These are phyloP conservation scores for Singerocomus inundabilis DNA, from an alignment of 1,284 basidiomycete species.

Conservation along the genomic window DNA sequence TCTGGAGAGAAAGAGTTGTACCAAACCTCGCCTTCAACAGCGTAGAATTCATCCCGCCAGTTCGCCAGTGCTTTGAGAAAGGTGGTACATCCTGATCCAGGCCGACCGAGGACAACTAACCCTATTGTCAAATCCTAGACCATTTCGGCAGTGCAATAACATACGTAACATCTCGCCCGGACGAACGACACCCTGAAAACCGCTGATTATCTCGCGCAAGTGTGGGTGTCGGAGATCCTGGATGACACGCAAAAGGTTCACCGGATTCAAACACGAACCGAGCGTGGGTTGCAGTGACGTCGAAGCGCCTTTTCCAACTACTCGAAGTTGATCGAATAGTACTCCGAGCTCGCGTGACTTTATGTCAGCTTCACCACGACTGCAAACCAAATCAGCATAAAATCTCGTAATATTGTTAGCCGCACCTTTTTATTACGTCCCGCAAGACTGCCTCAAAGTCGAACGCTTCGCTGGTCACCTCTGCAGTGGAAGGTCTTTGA, in stretches of 20 bases:
- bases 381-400: slow-evolving; percentile 8
- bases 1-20: slow-evolving; percentile 65
- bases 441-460: slow-evolving; percentile 34
- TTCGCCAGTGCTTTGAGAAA: slow-evolving; percentile 75
- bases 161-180: slow-evolving; percentile 63
- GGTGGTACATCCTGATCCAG: slow-evolving; percentile 71
- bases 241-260: slow-evolving; percentile 26
- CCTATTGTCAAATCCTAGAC: neutral
- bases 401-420: neutral
- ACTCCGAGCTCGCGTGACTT: slow-evolving; percentile 37
- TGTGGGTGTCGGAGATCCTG: slow-evolving; percentile 37
- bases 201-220: slow-evolving; percentile 44
- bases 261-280: slow-evolving; percentile 42
- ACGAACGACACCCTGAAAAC: slow-evolving; percentile 50
- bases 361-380: slow-evolving; percentile 29
- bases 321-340: slow-evolving; percentile 36
- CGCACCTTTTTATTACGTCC: slow-evolving; percentile 31
- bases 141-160: slow-evolving; percentile 9
- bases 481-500: neutral
- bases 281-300: slow-evolving; percentile 42
- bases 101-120: slow-evolving; percentile 62
- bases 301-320: slow-evolving; percentile 36
- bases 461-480: slow-evolving; percentile 17
- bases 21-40: slow-evolving; percentile 59
- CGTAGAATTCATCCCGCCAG: slow-evolving; percentile 57